Percentiles rank a stretch among this genome's conserved stretches.
These are phyloP conservation scores for Verticillium nonalfalfae DNA, from an alignment of 2,329 filamentous ascomycete species.

Conservation along the genomic window DNA sequence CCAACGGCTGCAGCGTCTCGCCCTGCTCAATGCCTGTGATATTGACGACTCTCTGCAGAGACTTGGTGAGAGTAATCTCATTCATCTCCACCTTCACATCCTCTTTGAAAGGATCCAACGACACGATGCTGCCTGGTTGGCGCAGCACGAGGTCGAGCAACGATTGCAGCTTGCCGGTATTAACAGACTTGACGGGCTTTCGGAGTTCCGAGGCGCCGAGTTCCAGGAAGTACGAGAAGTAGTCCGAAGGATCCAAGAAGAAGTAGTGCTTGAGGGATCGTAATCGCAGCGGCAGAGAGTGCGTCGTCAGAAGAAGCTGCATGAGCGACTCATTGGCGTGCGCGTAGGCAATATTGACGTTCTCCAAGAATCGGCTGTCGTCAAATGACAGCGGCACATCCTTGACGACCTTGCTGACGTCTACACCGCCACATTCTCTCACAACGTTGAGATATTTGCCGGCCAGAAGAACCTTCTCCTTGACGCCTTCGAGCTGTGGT, in stretches of 20 bases:
- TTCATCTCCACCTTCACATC: constrained; percentile 98
- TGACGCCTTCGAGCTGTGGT: constrained; percentile 82
- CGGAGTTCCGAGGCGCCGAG: constrained; percentile 83
- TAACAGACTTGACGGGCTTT: constrained; percentile 83
- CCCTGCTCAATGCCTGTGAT: constrained; percentile 94
- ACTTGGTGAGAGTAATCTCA: constrained; percentile 85
- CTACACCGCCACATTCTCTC: constrained; percentile 90
- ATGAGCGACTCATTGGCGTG: constrained; percentile 93
- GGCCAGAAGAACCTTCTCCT: constrained; percentile 89
- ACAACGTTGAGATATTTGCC: constrained; percentile 99
- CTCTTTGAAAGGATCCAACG: constrained; percentile 94
- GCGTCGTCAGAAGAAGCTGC: constrained; percentile 84
- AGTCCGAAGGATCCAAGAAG: constrained; percentile 95
- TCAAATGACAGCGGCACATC: constrained; percentile 92
- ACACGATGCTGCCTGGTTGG: constrained; percentile 92
- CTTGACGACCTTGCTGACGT: constrained; percentile 80
- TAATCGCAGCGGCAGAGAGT: constrained; percentile 80
- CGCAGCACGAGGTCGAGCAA: constrained; percentile 91
- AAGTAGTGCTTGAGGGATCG: constrained; percentile 97
- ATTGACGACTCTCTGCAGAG: constrained; percentile 91
- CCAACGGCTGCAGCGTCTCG: constrained; percentile 69
- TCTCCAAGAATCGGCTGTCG: constrained; percentile 86
- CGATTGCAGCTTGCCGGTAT: constrained; percentile 88
- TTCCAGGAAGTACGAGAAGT: constrained; percentile 97
- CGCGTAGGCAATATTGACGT: constrained; percentile 91